These are phyloP conservation scores for Talaromyces pinophilus DNA, from an alignment of 2,329 filamentous ascomycete genomes.

Conservation along the genomic window DNA sequence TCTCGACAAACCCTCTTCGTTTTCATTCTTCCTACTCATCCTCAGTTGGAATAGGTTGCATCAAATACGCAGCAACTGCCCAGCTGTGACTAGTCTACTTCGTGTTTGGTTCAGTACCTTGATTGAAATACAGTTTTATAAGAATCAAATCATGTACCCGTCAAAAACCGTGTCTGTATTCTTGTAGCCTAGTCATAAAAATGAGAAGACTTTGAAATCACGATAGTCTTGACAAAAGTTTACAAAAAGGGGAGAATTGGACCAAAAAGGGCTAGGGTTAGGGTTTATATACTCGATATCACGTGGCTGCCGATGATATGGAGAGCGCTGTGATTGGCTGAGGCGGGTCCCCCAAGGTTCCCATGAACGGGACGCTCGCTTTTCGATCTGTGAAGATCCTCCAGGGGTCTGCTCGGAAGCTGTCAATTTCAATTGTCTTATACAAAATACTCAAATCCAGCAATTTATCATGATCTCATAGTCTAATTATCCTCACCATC, in stretches of 20 bases:
- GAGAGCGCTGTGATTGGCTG: constrained; percentile 1
- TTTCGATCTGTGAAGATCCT: constrained; percentile 4
- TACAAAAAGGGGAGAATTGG: too few species aligned
- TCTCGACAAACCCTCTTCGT: too few species aligned
- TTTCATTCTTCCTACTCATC: too few species aligned
- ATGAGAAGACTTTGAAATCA: neutral
- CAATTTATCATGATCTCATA: neutral
- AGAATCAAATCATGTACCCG: neutral
- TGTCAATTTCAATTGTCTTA: neutral
- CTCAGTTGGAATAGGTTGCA: too few species aligned
- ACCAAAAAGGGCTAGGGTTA: neutral
- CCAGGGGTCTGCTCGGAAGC: neutral
- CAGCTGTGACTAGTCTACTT: too few species aligned
- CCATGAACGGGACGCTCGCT: neutral
- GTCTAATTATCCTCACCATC: neutral
- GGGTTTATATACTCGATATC: neutral
- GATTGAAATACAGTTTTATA: too few species aligned
- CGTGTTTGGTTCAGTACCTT: too few species aligned
- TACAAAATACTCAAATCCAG: neutral
- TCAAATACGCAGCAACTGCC: too few species aligned
- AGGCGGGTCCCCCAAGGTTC: neutral
- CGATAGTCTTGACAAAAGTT: too few species aligned
- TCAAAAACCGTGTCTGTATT: neutral
- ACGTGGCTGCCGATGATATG: neutral
- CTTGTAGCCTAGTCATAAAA: neutral